Conservation (phyloP, 2,329 filamentous ascomycete species). For the Talaromyces atroroseus region DNA sequence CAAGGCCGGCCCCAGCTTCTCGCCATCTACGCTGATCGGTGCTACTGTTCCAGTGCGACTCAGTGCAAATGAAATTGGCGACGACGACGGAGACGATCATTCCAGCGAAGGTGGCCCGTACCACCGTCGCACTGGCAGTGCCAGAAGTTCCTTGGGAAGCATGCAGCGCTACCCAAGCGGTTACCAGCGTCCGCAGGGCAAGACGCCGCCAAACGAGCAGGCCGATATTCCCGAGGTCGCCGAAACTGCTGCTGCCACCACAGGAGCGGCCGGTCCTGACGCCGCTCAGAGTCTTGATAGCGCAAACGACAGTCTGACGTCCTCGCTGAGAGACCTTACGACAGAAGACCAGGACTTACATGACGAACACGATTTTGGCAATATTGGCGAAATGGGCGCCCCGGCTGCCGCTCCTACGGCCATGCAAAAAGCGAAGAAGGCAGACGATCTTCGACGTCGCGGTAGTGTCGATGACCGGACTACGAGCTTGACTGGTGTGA, state of each 20-base stretch:
- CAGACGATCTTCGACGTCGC: slow-evolving; percentile 41
- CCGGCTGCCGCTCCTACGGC: slow-evolving; percentile 36
- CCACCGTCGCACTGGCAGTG: slow-evolving; percentile 52
- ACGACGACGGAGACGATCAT: slow-evolving; percentile 63
- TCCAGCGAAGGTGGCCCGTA: slow-evolving; percentile 26
- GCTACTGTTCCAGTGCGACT: slow-evolving; percentile 84
- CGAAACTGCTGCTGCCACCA: slow-evolving; percentile 26
- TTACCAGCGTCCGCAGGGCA: slow-evolving; percentile 39
- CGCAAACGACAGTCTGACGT: neutral
- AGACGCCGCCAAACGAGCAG: slow-evolving; percentile 47
- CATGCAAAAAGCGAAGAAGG: slow-evolving; percentile 35
- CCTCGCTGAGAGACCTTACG: slow-evolving; percentile 12
- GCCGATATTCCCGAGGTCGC: slow-evolving; percentile 38
- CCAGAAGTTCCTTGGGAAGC: slow-evolving; percentile 52
- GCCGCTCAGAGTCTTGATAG: slow-evolving; percentile 26
- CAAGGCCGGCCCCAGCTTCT: slow-evolving; percentile 69
- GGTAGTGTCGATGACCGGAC: slow-evolving; percentile 47
- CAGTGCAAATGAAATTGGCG: slow-evolving; percentile 92
- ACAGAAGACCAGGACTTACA: slow-evolving; percentile 28
- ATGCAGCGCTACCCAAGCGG: slow-evolving; percentile 40
- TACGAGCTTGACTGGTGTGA: slow-evolving; percentile 42
- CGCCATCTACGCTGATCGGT: slow-evolving; percentile 66
- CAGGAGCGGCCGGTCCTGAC: slow-evolving; percentile 14
- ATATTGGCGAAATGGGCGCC: slow-evolving; percentile 47
- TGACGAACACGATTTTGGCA: slow-evolving; percentile 51